Conservation (phyloP, 306 rosid species). For the Cicer arietinum region DNA sequence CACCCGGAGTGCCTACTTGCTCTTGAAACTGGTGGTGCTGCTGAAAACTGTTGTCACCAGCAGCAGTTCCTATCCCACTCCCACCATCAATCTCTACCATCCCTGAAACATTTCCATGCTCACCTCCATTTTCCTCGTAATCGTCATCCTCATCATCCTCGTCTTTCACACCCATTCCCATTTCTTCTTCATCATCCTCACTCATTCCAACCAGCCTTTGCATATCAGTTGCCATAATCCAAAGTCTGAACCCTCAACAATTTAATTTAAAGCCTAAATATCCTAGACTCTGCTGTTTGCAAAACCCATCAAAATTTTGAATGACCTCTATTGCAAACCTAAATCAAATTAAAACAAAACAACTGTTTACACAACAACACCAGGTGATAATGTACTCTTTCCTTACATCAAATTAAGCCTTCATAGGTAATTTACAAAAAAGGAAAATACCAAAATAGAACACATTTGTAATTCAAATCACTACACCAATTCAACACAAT, state of each 20-base stretch:
- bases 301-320: slow-evolving; percentile 41
- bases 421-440: neutral
- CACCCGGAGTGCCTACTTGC: slow-evolving; percentile 75
- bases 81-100: slow-evolving; percentile 78
- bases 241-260: slow-evolving; percentile 41
- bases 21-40: slow-evolving; percentile 73
- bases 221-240: slow-evolving; percentile 76
- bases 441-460: neutral
- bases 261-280: slow-evolving; percentile 38
- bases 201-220: slow-evolving; percentile 81
- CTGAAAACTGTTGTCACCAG: slow-evolving; percentile 63
- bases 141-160: slow-evolving; percentile 70
- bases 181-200: slow-evolving; percentile 90
- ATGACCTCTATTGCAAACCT: slow-evolving; percentile 29
- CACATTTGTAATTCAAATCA: neutral
- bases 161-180: slow-evolving; percentile 91
- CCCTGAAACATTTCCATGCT: slow-evolving; percentile 49
- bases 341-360: slow-evolving; percentile 13
- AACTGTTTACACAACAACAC: slow-evolving; percentile 30
- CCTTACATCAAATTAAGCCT: slow-evolving; percentile 4
- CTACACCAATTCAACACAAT: slow-evolving; percentile 10
- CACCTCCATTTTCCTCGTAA: slow-evolving; percentile 60
- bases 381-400: slow-evolving; percentile 1
- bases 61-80: slow-evolving; percentile 60
- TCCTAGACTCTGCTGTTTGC: slow-evolving; percentile 23